Percentiles rank a stretch among this genome's conserved stretches.
Conservation (phyloP, 805 yeast species). For the Candida sithepensis region DNA sequence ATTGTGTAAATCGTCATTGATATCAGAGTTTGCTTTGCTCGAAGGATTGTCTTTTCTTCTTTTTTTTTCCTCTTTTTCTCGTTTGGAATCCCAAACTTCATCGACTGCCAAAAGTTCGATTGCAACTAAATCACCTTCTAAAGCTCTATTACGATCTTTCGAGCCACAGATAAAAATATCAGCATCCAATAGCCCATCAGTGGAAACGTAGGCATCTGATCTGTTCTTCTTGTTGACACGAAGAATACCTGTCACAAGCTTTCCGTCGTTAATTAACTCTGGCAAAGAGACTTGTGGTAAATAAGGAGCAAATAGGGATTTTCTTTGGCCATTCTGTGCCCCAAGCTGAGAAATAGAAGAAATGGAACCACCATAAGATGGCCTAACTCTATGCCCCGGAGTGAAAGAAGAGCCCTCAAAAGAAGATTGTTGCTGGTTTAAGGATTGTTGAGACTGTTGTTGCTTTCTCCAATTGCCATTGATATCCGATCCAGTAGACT, state of each 20-base stretch:
- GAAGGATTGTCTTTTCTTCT: conserved; percentile 50
- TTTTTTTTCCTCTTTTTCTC: conserved; percentile 96
- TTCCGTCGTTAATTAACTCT: conserved; percentile 82
- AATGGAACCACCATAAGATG: conserved; percentile 65
- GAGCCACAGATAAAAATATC: conserved; percentile 98
- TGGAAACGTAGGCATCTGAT: conserved; percentile 97
- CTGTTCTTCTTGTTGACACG: conserved; percentile 95
- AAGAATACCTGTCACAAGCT: conserved; percentile 85
- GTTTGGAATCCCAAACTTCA: conserved; percentile 95
- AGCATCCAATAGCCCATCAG: conserved; percentile 93
- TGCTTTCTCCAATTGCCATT: conserved; percentile 67
- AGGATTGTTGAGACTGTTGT: conserved; percentile 34
- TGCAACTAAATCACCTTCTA: conserved; percentile 96
- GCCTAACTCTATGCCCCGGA: conserved; percentile 78
- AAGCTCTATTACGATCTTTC: conserved; percentile 94
- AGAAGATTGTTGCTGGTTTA: conserved; percentile 5
- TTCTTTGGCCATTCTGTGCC: conserved; percentile 45
- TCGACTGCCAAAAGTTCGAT: conserved; percentile 92
- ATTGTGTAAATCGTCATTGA: conserved; percentile 70
- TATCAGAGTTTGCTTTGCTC: conserved; percentile 31
- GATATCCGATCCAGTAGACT: conserved; percentile 41
- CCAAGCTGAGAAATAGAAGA: conserved; percentile 43
- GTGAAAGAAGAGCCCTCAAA: conserved; percentile 41
- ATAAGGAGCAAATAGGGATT: conserved; percentile 92
- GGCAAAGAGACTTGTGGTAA: conserved; percentile 92